Evolutionary conservation across 495 filamentous ascomycete species (phyloP).

Genomic region (Margaritispora aquatica): DNA sequence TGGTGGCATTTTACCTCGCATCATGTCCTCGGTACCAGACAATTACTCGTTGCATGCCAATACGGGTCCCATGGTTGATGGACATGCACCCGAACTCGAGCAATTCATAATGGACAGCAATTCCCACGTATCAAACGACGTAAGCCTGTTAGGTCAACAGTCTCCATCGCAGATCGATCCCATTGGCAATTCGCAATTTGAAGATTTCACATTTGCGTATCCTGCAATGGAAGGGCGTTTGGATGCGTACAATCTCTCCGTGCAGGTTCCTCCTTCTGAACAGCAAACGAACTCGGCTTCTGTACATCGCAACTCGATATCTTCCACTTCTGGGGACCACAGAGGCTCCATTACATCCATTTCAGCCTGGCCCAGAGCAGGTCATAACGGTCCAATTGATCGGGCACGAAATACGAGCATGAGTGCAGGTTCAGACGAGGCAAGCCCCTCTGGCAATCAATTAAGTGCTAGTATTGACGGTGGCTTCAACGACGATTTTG

Average conservation of each 20-base stretch:
- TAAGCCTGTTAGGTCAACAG: not conserved
- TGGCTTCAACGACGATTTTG: conserved; percentile 40
- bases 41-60: conserved; percentile 13
- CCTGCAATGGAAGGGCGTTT: conserved; percentile 12
- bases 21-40: conserved; percentile 17
- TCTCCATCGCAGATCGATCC: conserved; percentile 18
- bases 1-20: not conserved
- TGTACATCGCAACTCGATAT: conserved; percentile 17
- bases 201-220: conserved; percentile 22
- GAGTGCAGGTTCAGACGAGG: conserved; percentile 36
- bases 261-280: not conserved
- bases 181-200: conserved; percentile 18
- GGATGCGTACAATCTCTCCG: conserved; percentile 10
- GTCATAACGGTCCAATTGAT: conserved; percentile 9
- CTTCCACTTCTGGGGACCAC: conserved; percentile 14
- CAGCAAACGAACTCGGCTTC: conserved; percentile 16
- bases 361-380: conserved; percentile 10
- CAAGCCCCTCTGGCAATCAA: conserved; percentile 38
- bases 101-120: conserved; percentile 24
- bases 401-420: conserved; percentile 16
- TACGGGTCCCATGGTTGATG: too few species aligned
- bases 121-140: conserved; percentile 1
- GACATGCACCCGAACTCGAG: conserved; percentile 19
- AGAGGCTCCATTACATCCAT: conserved; percentile 16
- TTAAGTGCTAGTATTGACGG: conserved; percentile 36